Evolutionary conservation across 2,329 filamentous ascomycete genomes (phyloP).

Genomic region (Botrytis porri): DNA sequence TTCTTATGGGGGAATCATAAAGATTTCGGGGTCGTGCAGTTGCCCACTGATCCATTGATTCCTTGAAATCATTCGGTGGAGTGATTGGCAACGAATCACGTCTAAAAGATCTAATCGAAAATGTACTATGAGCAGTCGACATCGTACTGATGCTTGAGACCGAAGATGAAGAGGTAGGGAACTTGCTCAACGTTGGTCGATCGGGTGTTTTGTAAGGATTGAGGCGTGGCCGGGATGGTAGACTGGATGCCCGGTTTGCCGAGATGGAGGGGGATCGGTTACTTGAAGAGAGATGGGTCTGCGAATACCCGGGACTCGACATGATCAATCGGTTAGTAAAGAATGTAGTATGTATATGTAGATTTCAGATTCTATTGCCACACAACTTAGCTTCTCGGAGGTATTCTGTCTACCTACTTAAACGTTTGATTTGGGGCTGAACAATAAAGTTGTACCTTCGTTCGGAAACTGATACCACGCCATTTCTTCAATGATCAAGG

Average conservation of each 20-base stretch:
- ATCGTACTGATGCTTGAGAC: neutral
- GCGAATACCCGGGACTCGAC: neutral
- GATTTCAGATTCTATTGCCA: neutral
- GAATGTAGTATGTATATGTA: neutral
- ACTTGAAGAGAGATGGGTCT: neutral
- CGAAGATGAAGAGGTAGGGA: neutral
- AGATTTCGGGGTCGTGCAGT: neutral
- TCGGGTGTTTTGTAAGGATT: neutral
- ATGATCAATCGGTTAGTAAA: neutral
- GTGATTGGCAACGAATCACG: neutral
- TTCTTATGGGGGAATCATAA: neutral
- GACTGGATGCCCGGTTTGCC: too few relatives aligned
- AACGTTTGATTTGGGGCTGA: slow-evolving; percentile 1
- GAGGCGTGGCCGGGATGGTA: neutral
- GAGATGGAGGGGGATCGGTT: neutral
- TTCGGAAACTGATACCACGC: neutral
- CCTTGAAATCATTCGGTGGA: neutral
- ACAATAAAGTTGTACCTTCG: neutral
- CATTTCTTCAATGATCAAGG: neutral
- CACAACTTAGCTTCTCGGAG: neutral
- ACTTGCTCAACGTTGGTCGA: neutral
- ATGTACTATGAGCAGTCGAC: neutral
- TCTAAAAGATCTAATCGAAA: neutral
- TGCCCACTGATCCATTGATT: neutral
- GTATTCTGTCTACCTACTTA: neutral